Conservation (phyloP, 163 green algal genomes). For the Trebouxiophyceae sp. region DNA sequence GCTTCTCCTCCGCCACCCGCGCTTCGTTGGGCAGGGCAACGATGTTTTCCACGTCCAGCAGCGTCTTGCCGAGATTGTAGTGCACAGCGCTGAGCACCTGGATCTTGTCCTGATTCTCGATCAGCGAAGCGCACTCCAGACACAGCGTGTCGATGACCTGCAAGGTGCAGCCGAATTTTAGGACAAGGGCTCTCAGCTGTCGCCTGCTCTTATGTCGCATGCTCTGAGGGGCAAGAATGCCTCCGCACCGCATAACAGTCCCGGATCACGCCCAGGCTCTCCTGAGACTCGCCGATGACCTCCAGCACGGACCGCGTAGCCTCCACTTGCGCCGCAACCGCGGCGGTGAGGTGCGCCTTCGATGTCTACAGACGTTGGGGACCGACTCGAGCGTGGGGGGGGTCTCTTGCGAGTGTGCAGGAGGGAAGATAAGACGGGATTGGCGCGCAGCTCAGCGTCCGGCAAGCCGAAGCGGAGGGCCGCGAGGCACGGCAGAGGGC, state of each 20-base stretch:
- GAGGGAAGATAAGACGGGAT: not conserved
- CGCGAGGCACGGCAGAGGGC: not conserved
- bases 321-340: slow-evolving; percentile 51
- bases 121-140: slow-evolving; percentile 57
- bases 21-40: slow-evolving; percentile 66
- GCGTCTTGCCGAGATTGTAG: slow-evolving; percentile 59
- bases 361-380: not conserved
- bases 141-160: slow-evolving; percentile 55
- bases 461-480: not conserved
- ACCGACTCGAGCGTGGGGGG: not conserved
- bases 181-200: not conserved
- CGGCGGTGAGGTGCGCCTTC: slow-evolving; percentile 27
- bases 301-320: slow-evolving; percentile 41
- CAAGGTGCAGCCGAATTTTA: not conserved
- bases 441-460: not conserved
- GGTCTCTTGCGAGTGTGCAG: not conserved
- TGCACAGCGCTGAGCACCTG: slow-evolving; percentile 56
- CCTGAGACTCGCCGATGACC: slow-evolving; percentile 46
- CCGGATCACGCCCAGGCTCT: slow-evolving; percentile 48
- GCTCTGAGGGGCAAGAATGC: not conserved
- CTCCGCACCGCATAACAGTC: slow-evolving; percentile 17
- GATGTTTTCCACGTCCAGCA: slow-evolving; percentile 71
- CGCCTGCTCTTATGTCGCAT: not conserved
- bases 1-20: slow-evolving; percentile 47
- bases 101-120: slow-evolving; percentile 75